Base-by-base conservation (phyloP, 129 eudicot genomes). In the Helichrysum umbraculigerum region DNA sequence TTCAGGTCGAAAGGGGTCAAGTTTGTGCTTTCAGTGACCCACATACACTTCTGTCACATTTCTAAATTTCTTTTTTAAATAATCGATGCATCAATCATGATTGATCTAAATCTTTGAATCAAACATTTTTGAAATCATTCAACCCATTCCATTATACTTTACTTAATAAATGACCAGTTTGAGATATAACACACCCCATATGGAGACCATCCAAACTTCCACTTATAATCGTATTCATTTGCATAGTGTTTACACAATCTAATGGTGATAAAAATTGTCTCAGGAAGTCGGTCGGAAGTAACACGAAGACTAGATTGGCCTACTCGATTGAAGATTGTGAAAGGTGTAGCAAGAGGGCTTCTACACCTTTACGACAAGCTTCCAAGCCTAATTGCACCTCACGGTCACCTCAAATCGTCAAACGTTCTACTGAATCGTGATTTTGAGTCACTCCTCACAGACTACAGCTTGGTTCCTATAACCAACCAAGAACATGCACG, bases 341-440 rank as follows among this genome's bases (percentile, higher is more conserved):
- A 88, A 72, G 93, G 93, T 8, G 60, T 88, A 61, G 93, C 87
- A 8, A 81, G 79, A 79, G 93, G 93, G 74, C 89, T 88, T 69
- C 47, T 72, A 17, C 88, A 88, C 77, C 90, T 88, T 14, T 88
- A 83, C 83, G 77, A 75, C 15, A 88, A 88, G 79, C 93, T 88
- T 20, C 90, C 93, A 54, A 86, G 86, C 78, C 77, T 88, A 33
- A 74, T 68, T 1, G 63, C 82, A 32, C 90, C 93, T 30, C 93
- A 88, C 30, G 93, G 93, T 44, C 93, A 88, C 87, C 90, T 88
- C 12, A 88, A 88, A 63, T 88, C 93, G 60, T 78, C 93, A 64
- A 88, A 88, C 56, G 87, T 88, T 51, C 77, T 88, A 72, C 86
- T 88, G 65, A 80, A 84, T 44, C 81, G 68, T 32, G 64, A 82